Evolutionary conservation across 2,329 filamentous ascomycete species (phyloP), one percentile per base, ranked within the genome.

Genomic region (Calonectria montana): DNA sequence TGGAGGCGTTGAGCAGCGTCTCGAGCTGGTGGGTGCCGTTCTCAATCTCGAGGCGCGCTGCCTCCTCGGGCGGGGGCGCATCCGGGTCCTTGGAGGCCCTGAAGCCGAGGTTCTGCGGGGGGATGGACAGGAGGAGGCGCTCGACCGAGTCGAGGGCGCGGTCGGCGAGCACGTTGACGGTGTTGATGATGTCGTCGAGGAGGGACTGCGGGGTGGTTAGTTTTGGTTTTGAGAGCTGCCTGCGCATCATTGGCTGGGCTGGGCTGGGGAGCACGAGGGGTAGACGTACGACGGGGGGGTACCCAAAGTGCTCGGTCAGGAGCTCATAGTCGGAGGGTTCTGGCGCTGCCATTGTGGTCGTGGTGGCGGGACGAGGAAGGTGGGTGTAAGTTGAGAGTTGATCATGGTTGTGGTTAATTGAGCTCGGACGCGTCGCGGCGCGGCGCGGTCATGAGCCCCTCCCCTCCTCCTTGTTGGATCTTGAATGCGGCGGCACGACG

Each of bases 141-240:
- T 98, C 97, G 75, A 98, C 92, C 72, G 94, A 94, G 79, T 94
- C 94, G 79, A 98, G 92, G 66, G 95, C 96, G 82, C 93, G 93
- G 84, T 97, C 97, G 80, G 97, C 93, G 79, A 98, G 91, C 80
- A 96, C 94, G 86, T 98, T 99, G 83, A 98, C 92, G 67, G 93
- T 94, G 87, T 98, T 98, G 86, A 98, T 98, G 78, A 98, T 96
- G 85, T 98, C 96, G 90, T 99, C 97, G 80, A 99, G 93, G 48
- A 99, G 91, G 73, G 94, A 94, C 96, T 98, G 79, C 29, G 50
- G 31, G 35, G 21, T 15, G 53, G 64, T 75, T 29, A 61, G 15
- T 18, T 72, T 45, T 12, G 53, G 21, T 18, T 72, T 45, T 12
- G 53, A 15, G 21, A 31, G 13, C n/a, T 16, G 23, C n/a, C 13